These are phyloP conservation scores for Syzygium aqueum DNA, from an alignment of 345 rosid species.

Conservation along the genomic window DNA sequence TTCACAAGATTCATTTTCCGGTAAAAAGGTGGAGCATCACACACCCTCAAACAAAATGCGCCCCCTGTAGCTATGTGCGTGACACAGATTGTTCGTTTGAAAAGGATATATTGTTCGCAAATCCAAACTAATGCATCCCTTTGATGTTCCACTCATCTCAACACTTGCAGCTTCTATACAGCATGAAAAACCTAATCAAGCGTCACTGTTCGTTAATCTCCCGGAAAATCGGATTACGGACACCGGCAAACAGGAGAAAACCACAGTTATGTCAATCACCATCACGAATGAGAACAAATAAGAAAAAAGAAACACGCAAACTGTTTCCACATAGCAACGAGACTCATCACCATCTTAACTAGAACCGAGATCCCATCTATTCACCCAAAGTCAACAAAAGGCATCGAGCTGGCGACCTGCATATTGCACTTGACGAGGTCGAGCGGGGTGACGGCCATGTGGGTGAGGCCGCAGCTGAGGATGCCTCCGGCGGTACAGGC, in stretches of 20 bases:
- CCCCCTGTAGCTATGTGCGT: neutral
- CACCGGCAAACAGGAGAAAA: neutral
- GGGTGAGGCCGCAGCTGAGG: conserved; percentile 94
- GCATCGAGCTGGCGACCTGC: conserved; percentile 47
- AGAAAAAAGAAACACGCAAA: neutral
- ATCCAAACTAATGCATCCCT: neutral
- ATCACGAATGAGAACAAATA: neutral
- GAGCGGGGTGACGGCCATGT: conserved; percentile 93
- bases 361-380: neutral
- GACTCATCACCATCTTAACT: neutral
- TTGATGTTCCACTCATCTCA: neutral
- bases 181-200: neutral
- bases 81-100: neutral
- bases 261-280: neutral
- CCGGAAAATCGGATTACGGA: neutral
- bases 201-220: neutral
- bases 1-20: neutral
- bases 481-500: conserved; percentile 89
- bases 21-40: neutral
- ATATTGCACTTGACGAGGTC: conserved; percentile 99
- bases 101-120: neutral
- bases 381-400: neutral
- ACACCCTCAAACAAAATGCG: neutral
- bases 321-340: neutral
- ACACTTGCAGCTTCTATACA: neutral